A percentile compares a stretch with the other conserved stretches of the same genome.
phyloP scores from a whole-genome alignment of 2,329 filamentous ascomycete species.

The Pseudopithomyces maydicus region DNA sequence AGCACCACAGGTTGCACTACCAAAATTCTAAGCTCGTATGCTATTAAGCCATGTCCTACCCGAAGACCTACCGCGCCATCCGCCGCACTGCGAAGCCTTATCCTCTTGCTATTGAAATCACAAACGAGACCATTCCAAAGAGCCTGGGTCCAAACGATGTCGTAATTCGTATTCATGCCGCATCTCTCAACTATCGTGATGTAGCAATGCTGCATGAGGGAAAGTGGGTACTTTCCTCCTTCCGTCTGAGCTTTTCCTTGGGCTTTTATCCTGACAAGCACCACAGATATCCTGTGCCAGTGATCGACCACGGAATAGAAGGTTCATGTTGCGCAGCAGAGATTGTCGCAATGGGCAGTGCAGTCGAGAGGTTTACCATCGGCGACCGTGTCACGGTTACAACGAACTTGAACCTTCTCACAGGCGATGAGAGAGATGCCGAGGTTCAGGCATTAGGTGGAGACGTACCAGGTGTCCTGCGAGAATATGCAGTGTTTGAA shows the following conservation, averaged over 20 bases:
- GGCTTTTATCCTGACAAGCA: background rate
- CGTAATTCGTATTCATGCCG: slow-evolving; percentile 30
- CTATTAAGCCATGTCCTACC: background rate
- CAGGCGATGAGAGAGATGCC: slow-evolving; percentile 17
- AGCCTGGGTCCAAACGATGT: slow-evolving; percentile 21
- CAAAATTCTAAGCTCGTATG: background rate
- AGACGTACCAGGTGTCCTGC: slow-evolving; percentile 23
- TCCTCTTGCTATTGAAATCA: slow-evolving; percentile 11
- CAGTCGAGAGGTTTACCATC: slow-evolving; percentile 19
- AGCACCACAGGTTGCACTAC: background rate
- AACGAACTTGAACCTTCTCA: slow-evolving; percentile 12
- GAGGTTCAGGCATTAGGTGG: slow-evolving; percentile 9
- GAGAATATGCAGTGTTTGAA: slow-evolving; percentile 30
- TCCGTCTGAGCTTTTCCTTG: background rate
- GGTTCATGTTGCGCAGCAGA: slow-evolving; percentile 32
- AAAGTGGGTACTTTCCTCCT: slow-evolving; percentile 14
- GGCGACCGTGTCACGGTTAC: slow-evolving; percentile 33
- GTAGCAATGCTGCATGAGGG: slow-evolving; percentile 28
- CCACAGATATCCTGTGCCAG: background rate
- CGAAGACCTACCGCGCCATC: slow-evolving; percentile 1
- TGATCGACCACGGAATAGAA: slow-evolving; percentile 19
- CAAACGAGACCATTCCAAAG: slow-evolving; percentile 20
- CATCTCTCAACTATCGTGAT: slow-evolving; percentile 36
- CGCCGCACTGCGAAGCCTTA: slow-evolving; percentile 6
- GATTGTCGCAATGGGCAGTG: slow-evolving; percentile 24